Conservation (phyloP, 1,284 basidiomycete species). For the Ganoderma sinense region DNA sequence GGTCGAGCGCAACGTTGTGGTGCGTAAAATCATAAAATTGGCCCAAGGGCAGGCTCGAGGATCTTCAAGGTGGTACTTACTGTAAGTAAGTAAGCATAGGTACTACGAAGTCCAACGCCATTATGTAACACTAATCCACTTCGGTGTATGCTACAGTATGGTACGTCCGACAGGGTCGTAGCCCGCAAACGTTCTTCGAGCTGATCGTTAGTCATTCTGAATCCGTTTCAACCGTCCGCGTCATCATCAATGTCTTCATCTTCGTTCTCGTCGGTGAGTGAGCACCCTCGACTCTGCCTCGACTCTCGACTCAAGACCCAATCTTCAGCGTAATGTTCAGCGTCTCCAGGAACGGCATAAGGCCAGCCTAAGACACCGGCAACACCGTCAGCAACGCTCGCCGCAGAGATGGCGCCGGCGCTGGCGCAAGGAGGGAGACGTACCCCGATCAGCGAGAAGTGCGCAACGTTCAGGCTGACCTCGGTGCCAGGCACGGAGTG, state of each 20-base stretch:
- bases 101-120: too few species aligned
- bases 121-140: neutral
- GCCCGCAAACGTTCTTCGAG: too few species aligned
- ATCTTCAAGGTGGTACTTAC: too few species aligned
- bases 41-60: neutral
- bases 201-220: too few species aligned
- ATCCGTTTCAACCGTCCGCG: too few species aligned
- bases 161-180: neutral
- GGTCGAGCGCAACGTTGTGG: neutral
- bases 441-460: slow-evolving; percentile 56
- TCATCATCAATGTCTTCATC: neutral
- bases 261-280: neutral
- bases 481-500: slow-evolving; percentile 35
- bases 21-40: neutral
- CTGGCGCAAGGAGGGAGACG: too few species aligned
- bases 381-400: neutral
- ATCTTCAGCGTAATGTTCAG: slow-evolving; percentile 19
- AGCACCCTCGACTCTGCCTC: too few species aligned
- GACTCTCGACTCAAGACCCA: neutral
- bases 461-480: slow-evolving; percentile 50
- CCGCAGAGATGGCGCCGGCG: neutral
- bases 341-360: slow-evolving; percentile 18
- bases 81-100: too few species aligned
- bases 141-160: neutral
- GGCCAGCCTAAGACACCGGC: slow-evolving; percentile 4